Evolutionary conservation across 345 rosid genomes (phyloP), one percentile per base, ranked within the genome.

Genomic region (Cardamine chenopodiifolia): DNA sequence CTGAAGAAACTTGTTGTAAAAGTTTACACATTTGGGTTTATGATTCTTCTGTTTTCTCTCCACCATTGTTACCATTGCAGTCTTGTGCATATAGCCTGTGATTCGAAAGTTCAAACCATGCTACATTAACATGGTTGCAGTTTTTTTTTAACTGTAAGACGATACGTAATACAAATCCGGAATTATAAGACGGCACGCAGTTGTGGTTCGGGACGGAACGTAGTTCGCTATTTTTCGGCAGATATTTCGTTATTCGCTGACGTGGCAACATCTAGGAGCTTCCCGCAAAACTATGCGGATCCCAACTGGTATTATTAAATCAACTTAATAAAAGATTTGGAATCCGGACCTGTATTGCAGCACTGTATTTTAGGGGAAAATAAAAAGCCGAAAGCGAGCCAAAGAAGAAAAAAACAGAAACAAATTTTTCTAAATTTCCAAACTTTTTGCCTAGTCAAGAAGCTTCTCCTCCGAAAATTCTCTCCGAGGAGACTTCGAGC

Each of bases 281-380:
- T 77, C 80, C 75, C 80, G 68, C 76, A 77, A 50, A 77, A 76
- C 80, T 9, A 76, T 32, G 76, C 72, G 80, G 72, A 77, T 48
- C 39, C 55, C 72, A 64, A 77, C 15, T 48, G 37, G 66, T 66
- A 71, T 56, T 63, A 8, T 71, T 13, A 29, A 71, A 45, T 57
- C 29, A 52, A 64, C 13, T 56, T 49, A 19, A 55, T 47, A 10
- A 71, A 70, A 2, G 28, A 28, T 65, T 71, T 64, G 68, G 56
- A 71, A 64, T 65, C 80, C 80, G 72, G 67, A 71, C 76, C 61
- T 64, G 80, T 56, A 17, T 35, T 52, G 48, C 57, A 50, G 54
- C 40, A 61, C 29, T 75, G 63, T 64, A 67, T 61, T 32, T 44
- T 44, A 44, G 52, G 65, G 57, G 6, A 34, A 34, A 47, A 7